Percentiles rank a stretch among this genome's conserved stretches.
These are phyloP conservation scores for Solanum raphanifolium DNA, from an alignment of 257 asterid genomes.

Conservation along the genomic window DNA sequence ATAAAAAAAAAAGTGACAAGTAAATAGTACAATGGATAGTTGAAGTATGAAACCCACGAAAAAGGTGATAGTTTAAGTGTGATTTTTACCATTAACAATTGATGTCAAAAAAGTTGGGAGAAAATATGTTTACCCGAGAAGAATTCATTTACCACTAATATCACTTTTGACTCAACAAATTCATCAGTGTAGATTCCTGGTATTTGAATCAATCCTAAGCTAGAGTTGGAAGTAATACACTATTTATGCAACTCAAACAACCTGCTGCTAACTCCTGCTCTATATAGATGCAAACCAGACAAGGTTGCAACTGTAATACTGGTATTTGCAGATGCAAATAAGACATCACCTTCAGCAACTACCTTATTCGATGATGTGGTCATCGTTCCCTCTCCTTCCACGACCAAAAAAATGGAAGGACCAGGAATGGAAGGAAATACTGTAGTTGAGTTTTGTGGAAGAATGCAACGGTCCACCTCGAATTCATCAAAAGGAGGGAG, in stretches of 20 bases:
- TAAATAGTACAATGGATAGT: background rate
- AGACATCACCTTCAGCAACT: constrained; percentile 58
- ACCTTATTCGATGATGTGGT: constrained; percentile 12
- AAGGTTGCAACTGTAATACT: constrained; percentile 27
- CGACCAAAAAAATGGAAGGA: constrained; percentile 61
- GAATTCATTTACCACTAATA: background rate
- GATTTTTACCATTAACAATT: background rate
- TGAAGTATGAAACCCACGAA: background rate
- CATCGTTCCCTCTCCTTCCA: constrained; percentile 54
- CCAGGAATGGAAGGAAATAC: constrained; percentile 50
- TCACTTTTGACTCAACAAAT: background rate
- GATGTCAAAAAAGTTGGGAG: background rate
- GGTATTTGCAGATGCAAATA: constrained; percentile 54
- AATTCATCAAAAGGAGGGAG: constrained; percentile 86
- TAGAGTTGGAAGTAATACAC: background rate
- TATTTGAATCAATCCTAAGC: background rate
- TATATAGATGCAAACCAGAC: constrained; percentile 40
- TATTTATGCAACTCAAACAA: constrained; percentile 18
- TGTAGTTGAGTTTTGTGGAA: constrained; percentile 43
- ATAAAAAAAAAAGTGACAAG: background rate
- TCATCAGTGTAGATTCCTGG: background rate
- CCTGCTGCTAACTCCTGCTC: constrained; percentile 79
- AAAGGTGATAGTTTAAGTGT: background rate
- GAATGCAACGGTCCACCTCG: constrained; percentile 83
- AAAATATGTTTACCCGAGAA: background rate